Base-by-base conservation (phyloP, 768 basidiomycete species). In the Neoboletus magnificus region DNA sequence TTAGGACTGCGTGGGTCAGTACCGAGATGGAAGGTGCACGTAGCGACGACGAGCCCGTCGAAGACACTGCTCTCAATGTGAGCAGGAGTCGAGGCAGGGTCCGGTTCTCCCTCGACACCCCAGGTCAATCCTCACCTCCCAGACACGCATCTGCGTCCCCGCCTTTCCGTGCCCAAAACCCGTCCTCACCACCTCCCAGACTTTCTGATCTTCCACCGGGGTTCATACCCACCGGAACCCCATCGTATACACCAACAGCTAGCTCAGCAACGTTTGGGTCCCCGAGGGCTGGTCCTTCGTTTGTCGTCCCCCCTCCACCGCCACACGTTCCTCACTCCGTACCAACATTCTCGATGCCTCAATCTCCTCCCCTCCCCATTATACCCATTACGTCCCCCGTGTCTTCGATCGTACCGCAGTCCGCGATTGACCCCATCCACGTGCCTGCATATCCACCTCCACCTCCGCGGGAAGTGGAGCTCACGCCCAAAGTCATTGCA, bases 401-500 rank as follows among this genome's bases (percentile, higher is more conserved):
- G n/a, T 53, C 59, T 16, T 37, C 33, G 12, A 20, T 50, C 46
- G 5, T 33, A 44, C 15, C 29, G 0, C 43, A 33, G 4, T 32
- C 48, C 18, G 3, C 22, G 48, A 36, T 48, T 1, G 65, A 66
- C 10, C 4, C 36, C 32, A 45, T 57, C 22, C 59, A 55, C 5
- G 40, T 48, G 9, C 64, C 61, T 37, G 29, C 65, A 51, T 67
- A 62, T 35, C 65, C 65, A 18, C 56, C 60, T 10, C 63, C 65
- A 42, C 59, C 65, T 13, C 50, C 59, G 49, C 52, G 60, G 22
- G 48, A 66, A 18, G 50, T 55, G 22, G 84, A 85, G 32, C 71
- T 93, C 44, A 83, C 88, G 1, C 84, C 89, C 5, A 75, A 75
- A 50, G 66, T 85, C 50, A 80, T 97, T 25, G 77, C 85, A 20